Conservation (phyloP, 208 protist genomes). For the Wallacemonas sp. region DNA sequence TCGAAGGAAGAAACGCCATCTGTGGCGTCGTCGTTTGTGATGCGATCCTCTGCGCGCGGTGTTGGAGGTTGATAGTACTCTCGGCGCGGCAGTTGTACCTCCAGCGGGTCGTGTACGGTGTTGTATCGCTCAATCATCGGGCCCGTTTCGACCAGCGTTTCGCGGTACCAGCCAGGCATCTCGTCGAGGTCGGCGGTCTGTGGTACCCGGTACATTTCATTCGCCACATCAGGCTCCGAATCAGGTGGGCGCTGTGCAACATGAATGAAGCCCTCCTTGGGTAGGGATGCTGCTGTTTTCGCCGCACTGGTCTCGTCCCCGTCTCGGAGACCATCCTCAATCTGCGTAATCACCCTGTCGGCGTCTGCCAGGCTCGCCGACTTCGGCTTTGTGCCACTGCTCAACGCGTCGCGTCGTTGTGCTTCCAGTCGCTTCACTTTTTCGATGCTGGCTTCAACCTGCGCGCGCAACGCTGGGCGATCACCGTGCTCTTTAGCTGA, state of each 20-base stretch:
- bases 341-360: constrained; percentile 10
- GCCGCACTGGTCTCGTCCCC: constrained; percentile 1
- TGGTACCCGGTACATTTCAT: constrained; percentile 70
- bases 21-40: constrained; percentile 75
- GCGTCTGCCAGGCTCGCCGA: background rate
- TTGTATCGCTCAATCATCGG: constrained; percentile 78
- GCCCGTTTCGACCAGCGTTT: constrained; percentile 74
- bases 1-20: constrained; percentile 81
- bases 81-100: constrained; percentile 21
- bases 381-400: constrained; percentile 3
- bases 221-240: constrained; percentile 68
- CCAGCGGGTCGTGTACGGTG: constrained; percentile 80
- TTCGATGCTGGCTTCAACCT: constrained; percentile 72
- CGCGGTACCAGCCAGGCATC: constrained; percentile 82
- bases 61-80: constrained; percentile 71
- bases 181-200: constrained; percentile 46
- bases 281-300: background rate
- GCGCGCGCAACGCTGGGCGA: constrained; percentile 52
- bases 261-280: constrained; percentile 51
- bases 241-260: constrained; percentile 46
- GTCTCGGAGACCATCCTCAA: constrained; percentile 27
- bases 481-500: constrained; percentile 65
- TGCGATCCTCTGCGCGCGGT: constrained; percentile 49
- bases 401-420: constrained; percentile 23
- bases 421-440: constrained; percentile 51